Evolutionary conservation across 495 filamentous ascomycete species (phyloP).

Genomic region (Corynascus novoguineensis): DNA sequence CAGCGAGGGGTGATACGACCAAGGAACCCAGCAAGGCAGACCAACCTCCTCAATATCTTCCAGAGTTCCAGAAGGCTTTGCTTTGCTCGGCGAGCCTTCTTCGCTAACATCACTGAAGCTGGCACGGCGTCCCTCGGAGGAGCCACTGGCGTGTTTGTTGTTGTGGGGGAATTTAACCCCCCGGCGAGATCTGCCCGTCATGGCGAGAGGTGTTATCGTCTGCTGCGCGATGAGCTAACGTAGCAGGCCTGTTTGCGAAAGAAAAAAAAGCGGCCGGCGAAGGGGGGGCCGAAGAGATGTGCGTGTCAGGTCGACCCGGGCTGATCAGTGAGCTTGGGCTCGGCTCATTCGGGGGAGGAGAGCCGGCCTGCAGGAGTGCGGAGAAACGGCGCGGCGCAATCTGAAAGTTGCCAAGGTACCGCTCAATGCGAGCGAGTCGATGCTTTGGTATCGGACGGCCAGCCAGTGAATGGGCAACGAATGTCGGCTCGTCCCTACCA

Average conservation of each 20-base stretch:
- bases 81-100: constrained; percentile 43
- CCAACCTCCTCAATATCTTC: constrained; percentile 37
- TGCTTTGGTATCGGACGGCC: not conserved
- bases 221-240: not conserved
- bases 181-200: constrained; percentile 47
- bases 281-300: not conserved
- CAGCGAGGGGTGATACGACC: not conserved
- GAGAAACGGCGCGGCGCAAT: not conserved
- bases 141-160: constrained; percentile 38
- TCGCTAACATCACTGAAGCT: constrained; percentile 82
- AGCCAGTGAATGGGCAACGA: not conserved
- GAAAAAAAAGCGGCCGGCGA: not conserved
- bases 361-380: not conserved
- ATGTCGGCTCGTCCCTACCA: no score
- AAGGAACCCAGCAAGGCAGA: not conserved
- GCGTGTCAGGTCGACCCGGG: not conserved
- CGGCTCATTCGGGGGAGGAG: constrained; percentile 2
- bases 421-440: not conserved
- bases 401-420: no score
- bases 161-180: constrained; percentile 79
- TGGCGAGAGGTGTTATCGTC: not conserved
- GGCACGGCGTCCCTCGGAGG: constrained; percentile 52
- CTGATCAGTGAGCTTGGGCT: not conserved
- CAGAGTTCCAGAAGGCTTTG: constrained; percentile 40
- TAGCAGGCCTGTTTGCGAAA: not conserved